Evolutionary conservation across 2,329 filamentous ascomycete genomes (phyloP), one percentile per base, ranked within the genome.

Genomic region (Calycina marina): DNA sequence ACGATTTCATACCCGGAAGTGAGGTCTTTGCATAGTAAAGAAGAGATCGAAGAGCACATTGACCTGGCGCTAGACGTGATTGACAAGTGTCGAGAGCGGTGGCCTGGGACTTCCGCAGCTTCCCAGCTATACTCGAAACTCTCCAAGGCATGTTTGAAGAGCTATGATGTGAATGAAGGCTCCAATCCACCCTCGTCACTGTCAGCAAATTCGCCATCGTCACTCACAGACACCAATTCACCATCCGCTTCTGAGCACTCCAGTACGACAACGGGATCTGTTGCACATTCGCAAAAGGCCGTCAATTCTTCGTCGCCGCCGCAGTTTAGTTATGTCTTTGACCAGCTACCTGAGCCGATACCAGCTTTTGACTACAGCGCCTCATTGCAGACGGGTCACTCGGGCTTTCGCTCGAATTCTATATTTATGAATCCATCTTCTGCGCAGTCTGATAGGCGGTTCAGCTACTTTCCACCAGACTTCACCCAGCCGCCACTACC

Each of bases 51-150:
- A 48, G 63, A 71, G 15, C 69, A 90, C 43, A 66, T 93, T 26
- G 67, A 76, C 29, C 68, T 75, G 13, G 81, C 82, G 0, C 61
- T 94, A 37, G 77, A 86, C 32, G 78, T 81, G 4, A 77, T 96
- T 38, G 69, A 77, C 36, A 71, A 78, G 35, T 86, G 83, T 36
- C 79, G 81, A 0, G 80, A 88, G 48, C 69, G 86, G 38, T 96
- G 90, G 90, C 90, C 90, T 1, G 90, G 88, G 8, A 85, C 88
- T 2, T 70, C 76, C 24, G 80, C 84, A 11, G 85, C 86, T 3
- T 74, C 83, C 6, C 73, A 90, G 45, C 69, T 96, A 9, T 96
- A 94, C 51, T 66, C 70, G n/a, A 85, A 83, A 41, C 72, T 98
- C 30, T 77, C 88, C 29, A 72, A 70, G 36, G 85, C 86, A 9